Conservation (phyloP, 2,329 filamentous ascomycete genomes). For the Zasmidium angulare region DNA sequence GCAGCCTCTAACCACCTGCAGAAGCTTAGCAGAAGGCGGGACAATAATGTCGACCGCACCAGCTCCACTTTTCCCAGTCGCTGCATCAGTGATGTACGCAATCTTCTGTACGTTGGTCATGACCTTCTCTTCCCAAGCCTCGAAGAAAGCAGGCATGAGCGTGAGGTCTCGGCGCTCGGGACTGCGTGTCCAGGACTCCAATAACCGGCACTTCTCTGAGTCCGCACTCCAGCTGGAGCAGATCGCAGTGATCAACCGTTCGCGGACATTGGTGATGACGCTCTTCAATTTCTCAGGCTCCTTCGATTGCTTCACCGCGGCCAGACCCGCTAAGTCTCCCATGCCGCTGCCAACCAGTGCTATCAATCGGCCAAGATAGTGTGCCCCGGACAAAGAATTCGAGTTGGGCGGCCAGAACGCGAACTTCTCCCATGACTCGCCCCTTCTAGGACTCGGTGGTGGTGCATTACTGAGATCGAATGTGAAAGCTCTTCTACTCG, state of each 20-base stretch:
- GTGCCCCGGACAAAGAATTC: constrained; percentile 87
- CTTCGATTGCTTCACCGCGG: constrained; percentile 59
- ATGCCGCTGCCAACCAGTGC: constrained; percentile 81
- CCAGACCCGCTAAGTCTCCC: constrained; percentile 77
- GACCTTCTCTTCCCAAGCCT: constrained; percentile 79
- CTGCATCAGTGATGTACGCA: constrained; percentile 85
- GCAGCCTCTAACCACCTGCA: constrained; percentile 86
- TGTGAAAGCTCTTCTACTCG: constrained; percentile 65
- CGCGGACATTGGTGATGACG: constrained; percentile 75
- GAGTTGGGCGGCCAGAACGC: constrained; percentile 95
- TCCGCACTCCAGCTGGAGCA: constrained; percentile 92
- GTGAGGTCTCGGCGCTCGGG: constrained; percentile 83
- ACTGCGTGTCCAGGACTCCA: constrained; percentile 91
- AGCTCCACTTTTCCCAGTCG: constrained; percentile 56
- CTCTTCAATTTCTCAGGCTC: constrained; percentile 66
- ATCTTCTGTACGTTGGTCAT: constrained; percentile 91
- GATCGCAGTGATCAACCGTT: constrained; percentile 80
- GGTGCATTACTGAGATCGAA: constrained; percentile 77
- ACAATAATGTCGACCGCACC: constrained; percentile 76
- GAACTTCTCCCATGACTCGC: constrained; percentile 85
- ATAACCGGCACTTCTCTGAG: constrained; percentile 83
- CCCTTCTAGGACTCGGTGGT: constrained; percentile 68
- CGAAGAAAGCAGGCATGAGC: constrained; percentile 83
- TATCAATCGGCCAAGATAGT: constrained; percentile 82
- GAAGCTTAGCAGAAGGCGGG: constrained; percentile 79